These are phyloP conservation scores for Hericium rajendrae DNA, from an alignment of 768 basidiomycete genomes.

Conservation along the genomic window DNA sequence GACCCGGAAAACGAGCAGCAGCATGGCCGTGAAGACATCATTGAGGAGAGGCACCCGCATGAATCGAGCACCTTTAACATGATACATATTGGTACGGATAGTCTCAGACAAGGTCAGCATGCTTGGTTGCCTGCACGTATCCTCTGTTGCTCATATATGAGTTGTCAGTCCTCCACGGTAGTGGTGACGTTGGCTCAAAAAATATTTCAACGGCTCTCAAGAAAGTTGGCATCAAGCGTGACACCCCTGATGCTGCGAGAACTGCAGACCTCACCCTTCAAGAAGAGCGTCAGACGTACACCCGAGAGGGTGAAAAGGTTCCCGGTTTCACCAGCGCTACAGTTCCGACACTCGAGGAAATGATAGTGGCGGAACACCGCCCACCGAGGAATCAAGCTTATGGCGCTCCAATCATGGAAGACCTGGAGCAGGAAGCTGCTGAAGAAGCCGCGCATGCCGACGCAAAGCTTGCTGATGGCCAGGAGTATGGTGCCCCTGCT, in stretches of 20 bases:
- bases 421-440: neutral
- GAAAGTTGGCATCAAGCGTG: constrained; percentile 34
- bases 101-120: constrained; percentile 37
- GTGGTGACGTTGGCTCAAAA: constrained; percentile 29
- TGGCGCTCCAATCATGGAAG: neutral
- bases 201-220: constrained; percentile 28
- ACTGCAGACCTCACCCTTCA: constrained; percentile 34
- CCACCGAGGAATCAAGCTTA: constrained; percentile 3
- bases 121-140: too few relatives aligned
- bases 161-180: constrained; percentile 30
- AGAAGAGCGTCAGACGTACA: constrained; percentile 43
- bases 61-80: constrained; percentile 15
- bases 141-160: neutral
- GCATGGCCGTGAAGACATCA: constrained; percentile 31
- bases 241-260: constrained; percentile 25
- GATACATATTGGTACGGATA: constrained; percentile 12
- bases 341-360: constrained; percentile 66
- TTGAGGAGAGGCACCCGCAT: constrained; percentile 20
- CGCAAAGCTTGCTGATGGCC: constrained; percentile 30
- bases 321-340: constrained; percentile 52
- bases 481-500: constrained; percentile 46
- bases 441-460: constrained; percentile 17
- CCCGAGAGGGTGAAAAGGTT: constrained; percentile 38
- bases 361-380: constrained; percentile 37
- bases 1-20: constrained; percentile 67